These are phyloP conservation scores for Phalaenopsis aphrodite DNA, from an alignment of 106 monocot genomes.

Conservation along the genomic window DNA sequence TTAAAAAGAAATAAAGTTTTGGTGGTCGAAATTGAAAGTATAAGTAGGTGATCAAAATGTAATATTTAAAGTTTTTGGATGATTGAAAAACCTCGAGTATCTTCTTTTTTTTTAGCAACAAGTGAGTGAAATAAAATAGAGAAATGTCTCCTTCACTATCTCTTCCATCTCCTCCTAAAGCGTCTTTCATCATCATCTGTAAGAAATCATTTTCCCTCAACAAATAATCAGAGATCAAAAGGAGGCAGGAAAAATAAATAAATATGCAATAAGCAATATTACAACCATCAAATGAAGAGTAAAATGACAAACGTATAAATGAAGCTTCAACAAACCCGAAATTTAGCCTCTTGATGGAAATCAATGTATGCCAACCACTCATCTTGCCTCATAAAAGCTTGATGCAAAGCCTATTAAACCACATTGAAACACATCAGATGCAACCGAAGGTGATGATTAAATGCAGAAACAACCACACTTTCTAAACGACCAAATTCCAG, in stretches of 20 bases:
- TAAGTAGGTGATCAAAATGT: too few species aligned
- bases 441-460: not conserved
- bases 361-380: constrained; percentile 10
- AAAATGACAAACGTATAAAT: not conserved
- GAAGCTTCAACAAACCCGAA: constrained; percentile 1
- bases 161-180: too few species aligned
- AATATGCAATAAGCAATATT: not conserved
- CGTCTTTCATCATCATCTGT: not conserved
- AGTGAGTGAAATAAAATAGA: too few species aligned
- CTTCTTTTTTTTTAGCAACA: too few species aligned
- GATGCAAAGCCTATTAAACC: constrained; percentile 2
- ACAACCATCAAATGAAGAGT: not conserved
- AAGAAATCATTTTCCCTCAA: not conserved
- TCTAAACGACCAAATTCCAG: too few species aligned
- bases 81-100: too few species aligned
- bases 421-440: not conserved
- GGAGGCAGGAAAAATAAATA: not conserved
- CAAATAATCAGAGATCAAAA: not conserved
- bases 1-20: too few species aligned
- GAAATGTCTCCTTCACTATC: too few species aligned
- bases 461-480: too few species aligned
- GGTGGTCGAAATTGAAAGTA: too few species aligned
- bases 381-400: constrained; percentile 11
- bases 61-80: too few species aligned
- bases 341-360: not conserved